Evolutionary conservation across 2,329 filamentous ascomycete genomes (phyloP), one percentile per base, ranked within the genome.

Genomic region (Cladosporium sp.): DNA sequence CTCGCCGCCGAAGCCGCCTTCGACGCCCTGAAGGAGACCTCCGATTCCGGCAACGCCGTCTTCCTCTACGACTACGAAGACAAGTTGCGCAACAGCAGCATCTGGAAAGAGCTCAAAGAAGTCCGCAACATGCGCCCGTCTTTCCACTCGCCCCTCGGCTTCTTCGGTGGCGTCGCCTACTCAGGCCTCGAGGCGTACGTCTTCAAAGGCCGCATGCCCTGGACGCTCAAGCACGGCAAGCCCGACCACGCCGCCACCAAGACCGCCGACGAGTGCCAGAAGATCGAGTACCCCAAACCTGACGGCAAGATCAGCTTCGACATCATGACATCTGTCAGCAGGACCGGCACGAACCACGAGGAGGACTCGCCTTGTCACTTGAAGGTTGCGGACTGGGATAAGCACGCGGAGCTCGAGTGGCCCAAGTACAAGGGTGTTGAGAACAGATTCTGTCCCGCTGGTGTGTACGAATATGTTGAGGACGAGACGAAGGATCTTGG

Each of bases 61-160:
- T 98, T 99, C 83, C 83, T 99, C 25, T 98, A 91, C 78, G 90
- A 95, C 77, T 99, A 99, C 79, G 94, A 98, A 77, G 91, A 96
- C 72, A 85, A 91, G 62, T 87, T 99, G 59, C 90, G 94, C 66
- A 87, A 90, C 65, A 96, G 92, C 46, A 86, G 84, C 68, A 96
- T 99, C 78, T 98, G 94, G 93, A 91, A 91, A 75, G 95, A 99
- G 78, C 85, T 99, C 65, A 92, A 92, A 76, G 89, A 95, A 78
- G 95, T 99, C 67, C 92, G 95, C 75, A 99, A 99, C 81, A 97
- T 99, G 88, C 90, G 95, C 3, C 95, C 95, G 0, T 94, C 93
- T 0, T 99, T 99, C 86, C 91, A 96, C 80, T 89, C 82, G 3
- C 89, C 92, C 2, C 85, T 99, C 0, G 94, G 94, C 57, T 81